phyloP scores from a whole-genome alignment of 106 monocot species.

The Platanthera guangdongensis region DNA sequence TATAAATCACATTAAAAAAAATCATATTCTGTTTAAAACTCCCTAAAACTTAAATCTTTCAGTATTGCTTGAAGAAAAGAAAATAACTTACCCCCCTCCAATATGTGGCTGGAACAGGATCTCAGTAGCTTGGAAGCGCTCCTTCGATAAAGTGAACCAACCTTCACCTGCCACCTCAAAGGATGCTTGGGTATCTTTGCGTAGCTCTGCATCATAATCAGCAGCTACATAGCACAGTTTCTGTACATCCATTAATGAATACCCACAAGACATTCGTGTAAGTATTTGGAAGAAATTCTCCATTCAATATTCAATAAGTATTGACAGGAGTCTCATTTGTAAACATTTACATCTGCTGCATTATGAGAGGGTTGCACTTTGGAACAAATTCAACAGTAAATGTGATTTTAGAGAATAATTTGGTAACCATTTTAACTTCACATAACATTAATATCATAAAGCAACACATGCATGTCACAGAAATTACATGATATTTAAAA shows the following conservation, averaged over 20 bases:
- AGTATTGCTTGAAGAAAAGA: background rate
- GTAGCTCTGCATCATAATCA: constrained; percentile 76
- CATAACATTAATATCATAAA: constrained; percentile 1
- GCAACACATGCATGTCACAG: constrained; percentile 1
- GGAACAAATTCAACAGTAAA: background rate
- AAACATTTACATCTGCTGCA: background rate
- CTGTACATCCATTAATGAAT: constrained; percentile 25
- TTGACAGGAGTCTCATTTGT: background rate
- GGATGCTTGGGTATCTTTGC: constrained; percentile 64
- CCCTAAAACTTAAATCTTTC: background rate
- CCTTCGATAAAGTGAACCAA: constrained; percentile 73
- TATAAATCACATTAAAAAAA: background rate
- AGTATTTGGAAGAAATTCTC: background rate
- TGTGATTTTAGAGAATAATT: background rate
- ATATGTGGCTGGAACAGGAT: constrained; percentile 92
- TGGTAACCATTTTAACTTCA: background rate
- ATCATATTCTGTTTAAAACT: background rate
- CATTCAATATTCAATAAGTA: background rate
- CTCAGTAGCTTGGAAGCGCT: constrained; percentile 74
- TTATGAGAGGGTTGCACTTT: background rate
- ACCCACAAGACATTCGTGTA: background rate
- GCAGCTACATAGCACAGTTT: constrained; percentile 85
- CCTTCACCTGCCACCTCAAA: constrained; percentile 85
- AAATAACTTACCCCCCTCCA: constrained; percentile 57
- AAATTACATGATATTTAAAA: background rate